phyloP scores from a whole-genome alignment of 768 basidiomycete genomes.

The Udeniomyces megalosporus region DNA sequence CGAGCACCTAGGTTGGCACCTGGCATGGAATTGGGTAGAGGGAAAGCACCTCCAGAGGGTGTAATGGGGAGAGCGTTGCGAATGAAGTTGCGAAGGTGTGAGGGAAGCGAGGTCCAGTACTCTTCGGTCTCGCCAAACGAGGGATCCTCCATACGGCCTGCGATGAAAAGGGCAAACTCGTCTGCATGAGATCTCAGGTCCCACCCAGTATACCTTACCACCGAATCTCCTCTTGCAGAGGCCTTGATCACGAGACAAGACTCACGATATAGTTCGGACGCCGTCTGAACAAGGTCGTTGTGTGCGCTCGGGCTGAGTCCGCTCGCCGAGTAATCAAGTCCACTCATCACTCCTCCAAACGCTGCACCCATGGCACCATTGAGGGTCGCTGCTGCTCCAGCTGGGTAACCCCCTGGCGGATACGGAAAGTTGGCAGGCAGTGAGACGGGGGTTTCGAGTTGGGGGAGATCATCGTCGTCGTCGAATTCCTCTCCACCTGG shows the following conservation, averaged over 20 bases:
- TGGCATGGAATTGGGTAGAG: constrained; percentile 26
- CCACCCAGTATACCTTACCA: no score
- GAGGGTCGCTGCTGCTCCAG: constrained; percentile 25
- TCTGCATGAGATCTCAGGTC: no score
- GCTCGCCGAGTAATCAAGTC: constrained; percentile 14
- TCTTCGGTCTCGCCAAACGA: constrained; percentile 39
- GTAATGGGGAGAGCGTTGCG: constrained; percentile 36
- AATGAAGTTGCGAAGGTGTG: constrained; percentile 54
- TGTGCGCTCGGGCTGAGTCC: constrained; percentile 31
- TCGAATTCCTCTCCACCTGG: constrained; percentile 27
- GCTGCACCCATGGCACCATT: constrained; percentile 20
- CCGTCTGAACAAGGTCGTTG: constrained; percentile 45
- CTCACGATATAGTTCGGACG: constrained; percentile 38
- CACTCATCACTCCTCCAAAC: constrained; percentile 11
- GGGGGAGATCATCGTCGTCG: constrained; percentile 21
- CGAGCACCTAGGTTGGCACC: constrained; percentile 19
- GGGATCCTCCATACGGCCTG: constrained; percentile 10
- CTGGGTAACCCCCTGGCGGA: constrained; percentile 39
- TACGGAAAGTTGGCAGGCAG: constrained; percentile 26
- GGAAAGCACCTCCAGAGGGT: constrained; percentile 17
- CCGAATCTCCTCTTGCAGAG: no score
- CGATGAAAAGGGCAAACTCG: not conserved
- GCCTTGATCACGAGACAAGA: no score
- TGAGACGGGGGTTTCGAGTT: constrained; percentile 21
- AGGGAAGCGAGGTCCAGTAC: constrained; percentile 54